Evolutionary conservation across 768 basidiomycete species (phyloP), one percentile per base, ranked within the genome.

Genomic region (Boletellus ananas): DNA sequence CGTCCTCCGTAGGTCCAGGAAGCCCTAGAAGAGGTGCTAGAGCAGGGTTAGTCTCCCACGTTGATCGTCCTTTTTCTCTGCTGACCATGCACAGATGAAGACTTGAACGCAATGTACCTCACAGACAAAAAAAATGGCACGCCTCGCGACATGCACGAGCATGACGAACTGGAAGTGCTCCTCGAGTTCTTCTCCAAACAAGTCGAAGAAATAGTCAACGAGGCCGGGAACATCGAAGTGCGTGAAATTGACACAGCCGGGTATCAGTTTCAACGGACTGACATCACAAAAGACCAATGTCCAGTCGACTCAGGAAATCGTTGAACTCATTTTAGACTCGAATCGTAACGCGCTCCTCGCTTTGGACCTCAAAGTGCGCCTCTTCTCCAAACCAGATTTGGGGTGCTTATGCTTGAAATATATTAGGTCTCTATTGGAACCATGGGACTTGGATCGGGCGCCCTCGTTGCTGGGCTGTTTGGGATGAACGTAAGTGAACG

Each of bases 281-380:
- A 40, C 41, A 10, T 35, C 10, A 13, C 44, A 38, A 34, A 51
- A 40, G 92, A 81, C 78, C 47, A 97, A 98, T 64, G 90, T 98
- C 34, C 89, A 94, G 70, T 93, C 94, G 12, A 98, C 95, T 0
- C 95, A 97, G 73, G 95, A 98, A 70, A 97, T 98, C 46, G 91
- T 95, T 2, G 95, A 98, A 68, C 78, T 98, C 51, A 93, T 97
- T 61, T 77, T 98, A 35, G 95, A 98, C 67, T 89, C 94, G 42
- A 96, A 96, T 72, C 86, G 95, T 42, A 98, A 98, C 60, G 81
- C 88, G 5, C 75, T 98, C 14, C 76, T 98, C 18, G 90, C 91
- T 40, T 79, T 98, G 31, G 94, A 97, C 70, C 76, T 98, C 36
- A 87, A 94, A 76, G 90, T 86, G 56, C 16, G 70, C 34, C 16